Base-by-base conservation (phyloP, 2,329 filamentous ascomycete species). In the Juglanconis oblonga region DNA sequence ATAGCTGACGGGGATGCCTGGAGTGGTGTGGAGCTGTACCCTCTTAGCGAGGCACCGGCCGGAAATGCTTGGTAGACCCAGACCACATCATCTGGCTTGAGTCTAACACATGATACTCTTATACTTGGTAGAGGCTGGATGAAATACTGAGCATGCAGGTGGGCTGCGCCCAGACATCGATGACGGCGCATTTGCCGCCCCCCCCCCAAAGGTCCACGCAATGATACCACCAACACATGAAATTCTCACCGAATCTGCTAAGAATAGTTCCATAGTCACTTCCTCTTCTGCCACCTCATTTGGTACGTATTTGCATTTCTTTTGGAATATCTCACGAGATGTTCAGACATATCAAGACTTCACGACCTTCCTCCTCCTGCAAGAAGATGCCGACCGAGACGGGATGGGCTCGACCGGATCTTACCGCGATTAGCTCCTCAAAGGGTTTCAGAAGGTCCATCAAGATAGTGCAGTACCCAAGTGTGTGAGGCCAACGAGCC, bases 231-330 rank as follows among this genome's bases (percentile, higher is more conserved):
- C 38, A 42, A 42, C 24, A 54, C 9, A 42, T 55, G 52, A 42
- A 48, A 55, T 31, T 48, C 53, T 55, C 13, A 55, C 53, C 32
- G 13, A 42, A 38, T n/a, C 17, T 55, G 44, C 42, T 49, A 55
- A 55, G 53, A 55, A 49, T 55, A 55, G 42, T 31, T 47, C 44
- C 6, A 47, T 4, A 47, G 14, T 47, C 13, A 47, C 17, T 17
- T 17, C 5, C n/a, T 47, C 44, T 7, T 47, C 44, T 29, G 4
- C 14, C 17, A 17, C 17, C 9, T 10, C 17, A 17, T 24, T 3
- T 47, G 14, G 44, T 24, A 24, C 24, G 24, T 24, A 24, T 24
- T 24, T 24, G 24, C 24, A 24, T 24, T 24, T 24, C 24, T 24
- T 24, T 24, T 24, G 24, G 24, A 24, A 24, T 24, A 24, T 24